phyloP scores from a whole-genome alignment of 371 early-diverging fungal species.

The Mucor circinelloides region DNA sequence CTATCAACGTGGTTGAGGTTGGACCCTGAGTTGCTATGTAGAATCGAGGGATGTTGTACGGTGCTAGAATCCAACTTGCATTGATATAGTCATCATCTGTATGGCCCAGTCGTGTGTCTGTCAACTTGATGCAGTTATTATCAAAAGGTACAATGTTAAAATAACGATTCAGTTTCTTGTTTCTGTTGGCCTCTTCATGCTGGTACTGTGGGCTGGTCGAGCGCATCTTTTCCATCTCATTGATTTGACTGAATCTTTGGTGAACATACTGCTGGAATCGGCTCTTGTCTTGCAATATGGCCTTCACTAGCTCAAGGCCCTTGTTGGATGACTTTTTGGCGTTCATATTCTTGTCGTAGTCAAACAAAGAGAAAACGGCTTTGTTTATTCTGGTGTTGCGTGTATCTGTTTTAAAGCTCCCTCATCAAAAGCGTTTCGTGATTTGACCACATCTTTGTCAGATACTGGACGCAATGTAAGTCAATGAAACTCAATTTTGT shows the following conservation, averaged over 20 bases:
- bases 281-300: background rate
- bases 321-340: background rate
- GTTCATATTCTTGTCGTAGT: background rate
- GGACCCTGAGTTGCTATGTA: constrained; percentile 96
- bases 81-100: constrained; percentile 78
- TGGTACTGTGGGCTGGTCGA: background rate
- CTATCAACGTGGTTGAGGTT: constrained; percentile 68
- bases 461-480: background rate
- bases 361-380: background rate
- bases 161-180: constrained; percentile 43
- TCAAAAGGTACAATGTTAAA: constrained; percentile 63
- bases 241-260: constrained; percentile 7
- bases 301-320: background rate
- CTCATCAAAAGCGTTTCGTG: background rate
- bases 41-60: constrained; percentile 30
- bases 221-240: constrained; percentile 1
- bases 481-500: background rate
- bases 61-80: constrained; percentile 64
- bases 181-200: constrained; percentile 9
- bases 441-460: background rate
- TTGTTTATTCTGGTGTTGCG: background rate
- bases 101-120: constrained; percentile 13
- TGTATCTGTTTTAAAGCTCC: background rate
- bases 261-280: constrained; percentile 6
- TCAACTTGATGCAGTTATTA: constrained; percentile 50